phyloP scores from a whole-genome alignment of 257 asterid species.

The Striga asiatica region DNA sequence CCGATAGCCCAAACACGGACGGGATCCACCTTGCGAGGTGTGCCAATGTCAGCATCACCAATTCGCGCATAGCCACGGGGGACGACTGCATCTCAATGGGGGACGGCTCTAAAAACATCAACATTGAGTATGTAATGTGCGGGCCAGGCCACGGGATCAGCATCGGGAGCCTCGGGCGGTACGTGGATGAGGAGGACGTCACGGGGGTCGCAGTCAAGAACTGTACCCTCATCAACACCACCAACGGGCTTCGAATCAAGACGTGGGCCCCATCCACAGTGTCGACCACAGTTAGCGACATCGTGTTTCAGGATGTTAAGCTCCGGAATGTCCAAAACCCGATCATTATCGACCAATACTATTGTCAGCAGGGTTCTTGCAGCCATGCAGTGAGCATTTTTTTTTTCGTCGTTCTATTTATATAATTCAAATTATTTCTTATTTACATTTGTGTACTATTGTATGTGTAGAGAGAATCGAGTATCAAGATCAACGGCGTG shows the following conservation, averaged over 20 bases:
- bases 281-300: slow-evolving; percentile 1
- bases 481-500: background rate
- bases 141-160: slow-evolving; percentile 28
- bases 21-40: slow-evolving; percentile 21
- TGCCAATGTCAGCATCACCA: background rate
- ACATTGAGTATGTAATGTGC: slow-evolving; percentile 3
- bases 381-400: background rate
- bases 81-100: slow-evolving; percentile 29
- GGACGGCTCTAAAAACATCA: slow-evolving; percentile 9
- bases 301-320: slow-evolving; percentile 4
- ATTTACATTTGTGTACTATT: background rate
- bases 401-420: background rate
- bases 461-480: background rate
- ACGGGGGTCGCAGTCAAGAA: background rate
- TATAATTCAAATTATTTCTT: background rate
- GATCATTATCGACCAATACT: slow-evolving; percentile 19
- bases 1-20: slow-evolving; percentile 23
- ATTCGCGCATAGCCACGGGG: slow-evolving; percentile 11
- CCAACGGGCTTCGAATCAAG: slow-evolving; percentile 18
- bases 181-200: slow-evolving; percentile 5
- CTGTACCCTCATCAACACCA: slow-evolving; percentile 9
- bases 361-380: slow-evolving; percentile 11
- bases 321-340: slow-evolving; percentile 12
- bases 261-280: slow-evolving; percentile 15
- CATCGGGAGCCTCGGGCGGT: slow-evolving; percentile 22